These are phyloP conservation scores for Avena sativa DNA, from an alignment of 176 grass and related monocot species.

Conservation along the genomic window DNA sequence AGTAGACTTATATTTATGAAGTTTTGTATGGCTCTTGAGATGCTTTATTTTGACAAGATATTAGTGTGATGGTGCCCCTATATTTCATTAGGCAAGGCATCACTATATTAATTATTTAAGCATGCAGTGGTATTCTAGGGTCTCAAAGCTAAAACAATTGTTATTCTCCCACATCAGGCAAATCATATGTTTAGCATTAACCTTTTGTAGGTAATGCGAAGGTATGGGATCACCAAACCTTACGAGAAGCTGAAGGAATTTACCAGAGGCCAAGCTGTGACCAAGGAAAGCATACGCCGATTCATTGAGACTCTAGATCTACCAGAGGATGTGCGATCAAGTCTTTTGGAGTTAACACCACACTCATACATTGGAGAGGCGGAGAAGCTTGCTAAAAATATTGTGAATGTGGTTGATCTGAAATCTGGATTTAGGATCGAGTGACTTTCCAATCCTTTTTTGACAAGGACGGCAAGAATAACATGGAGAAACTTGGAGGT, in stretches of 20 bases:
- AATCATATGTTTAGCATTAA: neutral
- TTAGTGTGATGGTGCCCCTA: neutral
- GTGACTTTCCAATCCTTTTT: conserved; percentile 1
- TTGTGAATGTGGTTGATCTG: conserved; percentile 60
- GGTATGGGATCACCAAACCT: conserved; percentile 79
- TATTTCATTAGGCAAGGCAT: conserved; percentile 12
- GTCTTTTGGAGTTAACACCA: conserved; percentile 71
- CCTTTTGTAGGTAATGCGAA: conserved; percentile 84
- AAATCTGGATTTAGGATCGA: conserved; percentile 66
- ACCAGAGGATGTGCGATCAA: conserved; percentile 50
- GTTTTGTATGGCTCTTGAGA: neutral
- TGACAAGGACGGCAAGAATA: conserved; percentile 36
- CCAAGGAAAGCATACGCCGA: conserved; percentile 75
- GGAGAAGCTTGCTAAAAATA: conserved; percentile 64
- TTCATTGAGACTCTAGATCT: conserved; percentile 83
- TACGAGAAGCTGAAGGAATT: conserved; percentile 97
- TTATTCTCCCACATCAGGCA: neutral
- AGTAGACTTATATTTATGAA: neutral
- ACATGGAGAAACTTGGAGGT: conserved; percentile 5
- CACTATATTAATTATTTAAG: neutral
- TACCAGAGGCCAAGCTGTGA: conserved; percentile 76
- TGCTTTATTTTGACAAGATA: conserved; percentile 20
- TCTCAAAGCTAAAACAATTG: neutral
- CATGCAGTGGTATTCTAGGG: neutral
- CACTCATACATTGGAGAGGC: conserved; percentile 84